A percentile compares a stretch with the other conserved stretches of the same genome.
phyloP scores from a whole-genome alignment of 495 filamentous ascomycete species.

The Lophiostoma macrostomum region DNA sequence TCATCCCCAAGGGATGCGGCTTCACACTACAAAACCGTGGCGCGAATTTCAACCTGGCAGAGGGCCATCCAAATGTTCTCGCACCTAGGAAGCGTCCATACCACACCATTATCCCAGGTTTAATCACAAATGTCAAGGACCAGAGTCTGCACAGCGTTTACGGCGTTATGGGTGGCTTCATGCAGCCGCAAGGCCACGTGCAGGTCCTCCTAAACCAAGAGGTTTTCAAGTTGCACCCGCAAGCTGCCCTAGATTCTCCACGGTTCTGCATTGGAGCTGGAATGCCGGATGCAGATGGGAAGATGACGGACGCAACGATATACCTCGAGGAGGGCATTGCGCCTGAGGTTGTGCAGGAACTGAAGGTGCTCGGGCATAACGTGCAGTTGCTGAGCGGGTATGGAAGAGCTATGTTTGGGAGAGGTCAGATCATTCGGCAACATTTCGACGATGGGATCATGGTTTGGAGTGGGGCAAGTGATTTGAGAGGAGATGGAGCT shows the following conservation, averaged over 20 bases:
- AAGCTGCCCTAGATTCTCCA: conserved; percentile 87
- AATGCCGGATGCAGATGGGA: conserved; percentile 53
- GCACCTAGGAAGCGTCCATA: conserved; percentile 87
- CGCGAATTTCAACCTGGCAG: conserved; percentile 68
- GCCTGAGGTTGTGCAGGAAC: conserved; percentile 59
- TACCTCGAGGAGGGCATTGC: conserved; percentile 84
- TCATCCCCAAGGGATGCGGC: conserved; percentile 78
- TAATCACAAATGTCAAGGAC: conserved; percentile 75
- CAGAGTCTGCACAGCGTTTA: conserved; percentile 75
- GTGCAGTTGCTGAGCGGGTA: conserved; percentile 66
- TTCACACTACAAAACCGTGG: conserved; percentile 97
- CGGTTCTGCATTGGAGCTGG: conserved; percentile 76
- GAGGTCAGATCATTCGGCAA: conserved; percentile 82
- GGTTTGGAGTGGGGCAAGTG: conserved; percentile 83
- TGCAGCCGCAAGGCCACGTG: conserved; percentile 98
- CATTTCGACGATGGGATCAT: conserved; percentile 66
- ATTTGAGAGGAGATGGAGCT: conserved; percentile 82
- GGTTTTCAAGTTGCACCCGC: conserved; percentile 77
- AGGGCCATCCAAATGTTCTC: conserved; percentile 71
- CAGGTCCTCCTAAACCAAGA: conserved; percentile 91
- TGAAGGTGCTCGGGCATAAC: conserved; percentile 69
- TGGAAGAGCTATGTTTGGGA: conserved; percentile 73
- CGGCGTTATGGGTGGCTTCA: conserved; percentile 97
- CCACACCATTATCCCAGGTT: conserved; percentile 94
- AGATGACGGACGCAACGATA: conserved; percentile 57